Base-by-base conservation (phyloP, 768 basidiomycete species). In the Termitomyces sp. region DNA sequence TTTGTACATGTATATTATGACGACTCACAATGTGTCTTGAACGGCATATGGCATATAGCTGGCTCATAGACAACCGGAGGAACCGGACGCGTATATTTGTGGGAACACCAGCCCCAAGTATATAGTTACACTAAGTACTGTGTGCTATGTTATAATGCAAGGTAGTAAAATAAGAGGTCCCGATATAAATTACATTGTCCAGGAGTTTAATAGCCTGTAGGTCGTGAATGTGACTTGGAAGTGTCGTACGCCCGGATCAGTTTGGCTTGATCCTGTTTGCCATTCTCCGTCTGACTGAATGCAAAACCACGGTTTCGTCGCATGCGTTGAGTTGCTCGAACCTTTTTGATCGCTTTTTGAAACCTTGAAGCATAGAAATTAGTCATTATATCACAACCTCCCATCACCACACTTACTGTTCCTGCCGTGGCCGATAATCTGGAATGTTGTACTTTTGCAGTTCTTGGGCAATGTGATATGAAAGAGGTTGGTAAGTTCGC, bases 281-380 rank as follows among this genome's bases (percentile, higher is more conserved):
- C 83, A 63, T 88, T 90, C 72, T 98, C 95, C 3, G 94, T 97
- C 72, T 98, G 95, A 70, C 90, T 94, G 78, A 99, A 99, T 4
- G 97, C 97, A 69, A 98, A 99, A 3, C 97, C 97, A 49, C 97
- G 86, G 61, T 93, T 97, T 56, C 92, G 82, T 14, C 97, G 88
- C 90, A 98, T 93, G 35, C 97, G 86, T 69, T 99, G 97, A 2
- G 94, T 92, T 0, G 97, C 97, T n/a, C 97, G 86, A 13, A 99
- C 97, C 71, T 99, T 99, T 74, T 98, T 98, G 80, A 99, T 99
- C 16, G 97, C 97, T 70, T 98, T 97, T 72, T 98, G 94, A 75
- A 97, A 97, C 72, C 92, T 95, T 57, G 6, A 26, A 52, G 51
- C 52, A 56, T 32, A 24, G 28, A 58, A 38, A 33, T 52, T 50